Evolutionary conservation across 73 alveolate species (phyloP).

Genomic region (Paramecium sexaurelia): DNA sequence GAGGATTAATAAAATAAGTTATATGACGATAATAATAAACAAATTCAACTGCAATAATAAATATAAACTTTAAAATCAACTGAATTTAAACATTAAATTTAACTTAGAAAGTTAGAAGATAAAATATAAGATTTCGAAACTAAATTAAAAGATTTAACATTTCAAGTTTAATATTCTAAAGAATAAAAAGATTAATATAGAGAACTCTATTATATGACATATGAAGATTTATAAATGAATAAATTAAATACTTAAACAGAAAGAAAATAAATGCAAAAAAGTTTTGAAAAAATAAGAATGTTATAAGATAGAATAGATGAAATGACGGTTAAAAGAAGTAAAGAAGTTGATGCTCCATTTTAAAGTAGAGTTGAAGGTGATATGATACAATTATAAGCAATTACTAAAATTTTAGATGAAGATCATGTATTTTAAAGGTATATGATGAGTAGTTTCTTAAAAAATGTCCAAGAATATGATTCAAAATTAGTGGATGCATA

Average conservation of each 20-base stretch:
- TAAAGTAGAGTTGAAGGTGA: conserved; percentile 37
- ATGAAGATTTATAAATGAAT: background rate
- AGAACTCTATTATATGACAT: conserved; percentile 1
- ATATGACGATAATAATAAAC: background rate
- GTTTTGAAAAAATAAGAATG: conserved; percentile 31
- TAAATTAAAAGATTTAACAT: background rate
- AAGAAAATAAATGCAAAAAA: conserved; percentile 15
- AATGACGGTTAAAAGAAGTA: conserved; percentile 50
- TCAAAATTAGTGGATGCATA: conserved; percentile 38
- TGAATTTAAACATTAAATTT: conserved; percentile 37
- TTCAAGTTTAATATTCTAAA: background rate
- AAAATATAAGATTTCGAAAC: background rate
- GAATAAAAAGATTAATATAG: conserved; percentile 13
- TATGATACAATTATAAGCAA: conserved; percentile 13
- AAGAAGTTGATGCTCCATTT: conserved; percentile 35
- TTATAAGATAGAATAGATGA: conserved; percentile 53
- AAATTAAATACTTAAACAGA: background rate
- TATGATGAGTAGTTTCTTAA: conserved; percentile 48
- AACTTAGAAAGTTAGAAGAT: conserved; percentile 14
- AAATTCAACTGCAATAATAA: background rate
- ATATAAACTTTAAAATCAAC: background rate
- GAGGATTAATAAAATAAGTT: background rate
- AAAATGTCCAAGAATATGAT: conserved; percentile 42
- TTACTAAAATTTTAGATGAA: conserved; percentile 43
- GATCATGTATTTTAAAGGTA: conserved; percentile 49